Percentiles rank a stretch among this genome's conserved stretches.
Conservation (phyloP, 768 basidiomycete species). For the Amanita fuliginea region DNA sequence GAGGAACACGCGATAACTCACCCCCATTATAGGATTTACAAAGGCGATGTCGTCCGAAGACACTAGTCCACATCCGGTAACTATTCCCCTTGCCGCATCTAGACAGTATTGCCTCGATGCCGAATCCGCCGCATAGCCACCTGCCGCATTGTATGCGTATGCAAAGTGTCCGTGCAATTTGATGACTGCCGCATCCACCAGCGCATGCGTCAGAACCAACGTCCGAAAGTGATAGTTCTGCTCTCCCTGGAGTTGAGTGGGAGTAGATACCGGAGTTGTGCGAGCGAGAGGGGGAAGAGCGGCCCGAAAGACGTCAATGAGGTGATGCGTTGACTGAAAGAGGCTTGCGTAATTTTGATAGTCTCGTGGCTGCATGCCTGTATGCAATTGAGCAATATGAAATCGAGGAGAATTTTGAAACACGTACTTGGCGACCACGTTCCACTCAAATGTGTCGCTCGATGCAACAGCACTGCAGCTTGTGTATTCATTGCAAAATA, state of each 20-base stretch:
- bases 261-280: background rate
- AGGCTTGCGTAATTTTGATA: constrained; percentile 29
- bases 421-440: constrained; percentile 32
- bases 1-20: constrained; percentile 19
- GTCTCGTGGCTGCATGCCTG: constrained; percentile 32
- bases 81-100: constrained; percentile 29
- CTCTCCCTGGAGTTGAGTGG: background rate
- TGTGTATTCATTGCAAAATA: constrained; percentile 36
- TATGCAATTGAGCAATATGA: constrained; percentile 6
- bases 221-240: constrained; percentile 13
- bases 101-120: constrained; percentile 33
- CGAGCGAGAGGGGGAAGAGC: background rate
- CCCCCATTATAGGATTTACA: constrained; percentile 42
- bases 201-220: constrained; percentile 34
- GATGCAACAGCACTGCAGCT: constrained; percentile 48
- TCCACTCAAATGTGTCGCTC: constrained; percentile 41
- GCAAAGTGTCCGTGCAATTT: constrained; percentile 40
- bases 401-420: constrained; percentile 1
- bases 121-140: constrained; percentile 14
- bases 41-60: constrained; percentile 27
- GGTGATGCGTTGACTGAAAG: constrained; percentile 32
- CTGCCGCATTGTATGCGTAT: constrained; percentile 15
- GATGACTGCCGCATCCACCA: constrained; percentile 38
- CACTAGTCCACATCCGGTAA: constrained; percentile 20
- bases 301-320: constrained; percentile 28